Percentiles rank a stretch among this genome's conserved stretches.
phyloP scores from a whole-genome alignment of 2,329 filamentous ascomycete genomes.

The Tolypocladium ophioglossoides region DNA sequence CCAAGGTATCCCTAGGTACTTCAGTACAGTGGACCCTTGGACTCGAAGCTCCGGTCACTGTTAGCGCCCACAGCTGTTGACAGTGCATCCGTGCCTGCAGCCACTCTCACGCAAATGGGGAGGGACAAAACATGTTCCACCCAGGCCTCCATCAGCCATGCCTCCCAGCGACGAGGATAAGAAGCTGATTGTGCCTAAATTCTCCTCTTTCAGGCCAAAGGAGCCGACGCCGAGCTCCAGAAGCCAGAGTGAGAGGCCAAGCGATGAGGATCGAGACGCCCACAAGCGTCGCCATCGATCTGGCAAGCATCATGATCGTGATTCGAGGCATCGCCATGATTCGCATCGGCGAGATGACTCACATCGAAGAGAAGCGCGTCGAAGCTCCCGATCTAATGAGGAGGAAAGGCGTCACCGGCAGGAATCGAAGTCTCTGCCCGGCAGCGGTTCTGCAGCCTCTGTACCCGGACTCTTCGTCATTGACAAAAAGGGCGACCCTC shows the following conservation, averaged over 20 bases:
- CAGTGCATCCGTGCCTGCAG: not conserved
- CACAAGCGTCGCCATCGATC: constrained; percentile 1
- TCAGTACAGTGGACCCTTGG: not conserved
- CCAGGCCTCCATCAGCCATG: constrained; percentile 11
- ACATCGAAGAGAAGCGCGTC: constrained; percentile 3
- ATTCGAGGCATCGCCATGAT: constrained; percentile 7
- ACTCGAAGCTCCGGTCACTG: not conserved
- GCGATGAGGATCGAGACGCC: constrained; percentile 8
- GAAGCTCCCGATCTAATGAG: constrained; percentile 2
- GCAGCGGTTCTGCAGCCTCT: not conserved
- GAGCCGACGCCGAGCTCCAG: constrained; percentile 23
- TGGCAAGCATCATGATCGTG: constrained; percentile 4
- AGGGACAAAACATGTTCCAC: not conserved
- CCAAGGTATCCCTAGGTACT: no score
- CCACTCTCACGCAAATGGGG: not conserved
- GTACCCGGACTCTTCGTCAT: constrained; percentile 38
- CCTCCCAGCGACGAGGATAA: constrained; percentile 13
- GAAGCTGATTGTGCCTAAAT: constrained; percentile 43
- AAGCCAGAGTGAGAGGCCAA: constrained; percentile 4
- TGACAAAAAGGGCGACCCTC: constrained; percentile 66
- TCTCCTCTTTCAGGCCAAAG: constrained; percentile 57
- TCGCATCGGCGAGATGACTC: constrained; percentile 6
- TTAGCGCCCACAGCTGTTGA: not conserved
- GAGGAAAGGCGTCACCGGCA: not conserved
- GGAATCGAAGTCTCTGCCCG: not conserved